These are phyloP conservation scores for Puccinia hordei DNA, from an alignment of 1,284 basidiomycete species.

Conservation along the genomic window DNA sequence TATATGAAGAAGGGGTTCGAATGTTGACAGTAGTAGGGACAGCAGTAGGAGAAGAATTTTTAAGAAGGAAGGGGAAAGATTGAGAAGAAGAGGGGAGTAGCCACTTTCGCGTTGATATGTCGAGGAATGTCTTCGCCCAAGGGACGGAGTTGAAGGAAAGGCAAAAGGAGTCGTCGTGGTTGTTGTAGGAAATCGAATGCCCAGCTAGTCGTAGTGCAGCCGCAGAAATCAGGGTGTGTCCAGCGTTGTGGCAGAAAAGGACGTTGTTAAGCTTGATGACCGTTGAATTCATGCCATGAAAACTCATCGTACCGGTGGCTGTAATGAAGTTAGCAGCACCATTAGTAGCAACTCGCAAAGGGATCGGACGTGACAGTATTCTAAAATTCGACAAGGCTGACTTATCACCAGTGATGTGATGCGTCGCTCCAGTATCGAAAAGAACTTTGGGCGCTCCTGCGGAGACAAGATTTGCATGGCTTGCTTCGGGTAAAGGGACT, in stretches of 20 bases:
- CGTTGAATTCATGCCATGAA: neutral
- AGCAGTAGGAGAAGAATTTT: neutral
- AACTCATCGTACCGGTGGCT: neutral
- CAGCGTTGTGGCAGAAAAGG: neutral
- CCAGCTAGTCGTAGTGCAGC: too few species aligned
- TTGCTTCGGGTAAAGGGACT: too few species aligned
- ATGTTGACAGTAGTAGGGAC: neutral
- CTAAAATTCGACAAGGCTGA: neutral
- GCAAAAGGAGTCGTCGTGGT: too few species aligned
- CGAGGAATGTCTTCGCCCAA: too few species aligned
- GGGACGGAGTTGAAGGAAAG: too few species aligned
- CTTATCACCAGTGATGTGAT: neutral
- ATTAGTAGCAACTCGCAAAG: constrained; percentile 3
- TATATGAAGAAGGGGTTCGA: neutral
- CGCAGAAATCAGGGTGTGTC: neutral
- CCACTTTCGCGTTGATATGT: too few species aligned
- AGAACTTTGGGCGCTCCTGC: too few species aligned
- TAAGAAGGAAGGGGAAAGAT: too few species aligned
- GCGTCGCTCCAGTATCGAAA: neutral
- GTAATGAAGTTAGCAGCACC: neutral
- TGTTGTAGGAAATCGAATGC: too few species aligned
- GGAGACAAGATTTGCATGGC: too few species aligned
- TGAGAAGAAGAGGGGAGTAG: too few species aligned
- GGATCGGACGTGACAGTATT: neutral
- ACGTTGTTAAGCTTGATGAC: neutral